Conservation (phyloP, 2,329 filamentous ascomycete species). For the Thyridium curvatum region DNA sequence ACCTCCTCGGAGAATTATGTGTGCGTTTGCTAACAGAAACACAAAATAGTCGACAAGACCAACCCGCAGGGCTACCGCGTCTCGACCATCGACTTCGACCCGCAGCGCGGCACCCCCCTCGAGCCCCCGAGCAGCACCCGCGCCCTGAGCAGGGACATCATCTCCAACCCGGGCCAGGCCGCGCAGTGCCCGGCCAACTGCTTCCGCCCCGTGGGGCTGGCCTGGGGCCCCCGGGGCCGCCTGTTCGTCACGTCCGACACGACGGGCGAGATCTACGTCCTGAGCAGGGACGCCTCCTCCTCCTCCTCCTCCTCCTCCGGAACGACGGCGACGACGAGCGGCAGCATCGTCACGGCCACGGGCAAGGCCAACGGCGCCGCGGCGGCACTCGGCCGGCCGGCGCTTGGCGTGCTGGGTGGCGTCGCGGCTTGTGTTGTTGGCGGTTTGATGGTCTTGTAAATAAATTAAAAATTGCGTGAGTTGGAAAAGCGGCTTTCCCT, state of each 20-base stretch:
- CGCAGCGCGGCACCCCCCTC: constrained; percentile 30
- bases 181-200: constrained; percentile 47
- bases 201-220: constrained; percentile 56
- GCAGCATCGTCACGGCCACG: constrained; percentile 11
- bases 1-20: no score
- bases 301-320: constrained; percentile 2
- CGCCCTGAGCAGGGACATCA: constrained; percentile 40
- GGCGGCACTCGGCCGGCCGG: no score
- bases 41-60: constrained; percentile 29
- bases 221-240: constrained; percentile 40
- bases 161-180: constrained; percentile 45
- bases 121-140: constrained; percentile 32
- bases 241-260: constrained; percentile 56
- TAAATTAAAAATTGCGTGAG: no score
- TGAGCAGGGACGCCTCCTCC: constrained; percentile 17
- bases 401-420: no score
- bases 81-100: constrained; percentile 28
- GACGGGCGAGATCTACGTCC: constrained; percentile 59
- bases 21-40: neutral
- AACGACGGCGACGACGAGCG: constrained; percentile 7
- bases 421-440: no score
- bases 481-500: no score
- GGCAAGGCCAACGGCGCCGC: neutral
- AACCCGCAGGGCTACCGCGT: constrained; percentile 40
- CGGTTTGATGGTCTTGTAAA: no score